Percentiles rank a stretch among this genome's conserved stretches.
Conservation (phyloP, 2,329 filamentous ascomycete genomes). For the Colletotrichum neosansevieriae region DNA sequence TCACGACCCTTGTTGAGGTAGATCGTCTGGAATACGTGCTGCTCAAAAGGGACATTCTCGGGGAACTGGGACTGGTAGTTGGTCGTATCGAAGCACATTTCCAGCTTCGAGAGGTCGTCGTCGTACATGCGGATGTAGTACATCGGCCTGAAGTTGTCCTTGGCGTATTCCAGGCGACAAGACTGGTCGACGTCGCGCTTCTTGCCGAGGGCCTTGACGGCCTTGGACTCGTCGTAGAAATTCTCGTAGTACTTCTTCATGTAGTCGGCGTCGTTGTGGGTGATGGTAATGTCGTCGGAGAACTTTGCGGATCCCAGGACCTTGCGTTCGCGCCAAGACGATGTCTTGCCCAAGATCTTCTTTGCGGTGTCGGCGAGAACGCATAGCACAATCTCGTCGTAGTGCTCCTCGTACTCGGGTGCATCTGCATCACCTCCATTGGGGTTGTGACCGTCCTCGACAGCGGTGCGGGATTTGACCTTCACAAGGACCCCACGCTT, state of each 20-base stretch:
- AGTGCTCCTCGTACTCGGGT: constrained; percentile 64
- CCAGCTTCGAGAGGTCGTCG: constrained; percentile 65
- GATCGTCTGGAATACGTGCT: constrained; percentile 58
- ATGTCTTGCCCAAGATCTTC: constrained; percentile 65
- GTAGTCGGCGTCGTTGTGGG: constrained; percentile 72
- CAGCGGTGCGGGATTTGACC: constrained; percentile 53
- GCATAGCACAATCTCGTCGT: constrained; percentile 74
- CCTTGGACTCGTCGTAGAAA: constrained; percentile 61
- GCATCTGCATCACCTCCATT: constrained; percentile 60
- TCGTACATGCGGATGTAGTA: constrained; percentile 71
- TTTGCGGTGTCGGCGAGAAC: constrained; percentile 71
- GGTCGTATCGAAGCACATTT: constrained; percentile 77
- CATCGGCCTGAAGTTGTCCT: constrained; percentile 68
- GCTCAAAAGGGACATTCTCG: constrained; percentile 51
- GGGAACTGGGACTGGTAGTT: constrained; percentile 79
- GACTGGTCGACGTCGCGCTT: constrained; percentile 54
- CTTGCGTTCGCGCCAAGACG: constrained; percentile 68
- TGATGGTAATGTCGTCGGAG: constrained; percentile 75
- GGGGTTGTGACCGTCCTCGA: constrained; percentile 48
- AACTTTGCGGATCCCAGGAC: constrained; percentile 76
- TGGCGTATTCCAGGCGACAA: constrained; percentile 54
- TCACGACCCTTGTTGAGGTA: constrained; percentile 70
- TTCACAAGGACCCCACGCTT: constrained; percentile 64
- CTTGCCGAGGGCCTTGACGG: constrained; percentile 52
- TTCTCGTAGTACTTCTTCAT: constrained; percentile 76